These are phyloP conservation scores for Fusarium succisae DNA, from an alignment of 2,329 filamentous ascomycete genomes.

Conservation along the genomic window DNA sequence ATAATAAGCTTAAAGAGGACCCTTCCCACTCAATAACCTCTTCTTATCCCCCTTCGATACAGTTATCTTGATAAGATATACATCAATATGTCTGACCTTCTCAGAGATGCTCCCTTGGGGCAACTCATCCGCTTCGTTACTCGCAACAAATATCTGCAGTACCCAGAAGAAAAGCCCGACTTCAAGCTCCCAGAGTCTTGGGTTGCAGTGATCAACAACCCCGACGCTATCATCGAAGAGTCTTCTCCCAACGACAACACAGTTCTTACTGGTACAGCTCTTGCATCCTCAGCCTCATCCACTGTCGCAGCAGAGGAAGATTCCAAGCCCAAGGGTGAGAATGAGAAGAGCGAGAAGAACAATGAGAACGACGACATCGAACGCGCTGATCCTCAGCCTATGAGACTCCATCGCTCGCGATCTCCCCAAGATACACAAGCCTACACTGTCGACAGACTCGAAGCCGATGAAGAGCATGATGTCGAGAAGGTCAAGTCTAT, in stretches of 20 bases:
- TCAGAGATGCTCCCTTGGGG: constrained; percentile 67
- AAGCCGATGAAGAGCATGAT: constrained; percentile 47
- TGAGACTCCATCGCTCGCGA: constrained; percentile 39
- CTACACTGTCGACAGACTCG: constrained; percentile 31
- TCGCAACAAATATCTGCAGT: constrained; percentile 61
- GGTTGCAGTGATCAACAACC: constrained; percentile 48
- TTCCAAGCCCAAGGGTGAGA: constrained; percentile 18
- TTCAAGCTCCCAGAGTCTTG: constrained; percentile 61
- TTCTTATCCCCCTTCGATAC: neutral
- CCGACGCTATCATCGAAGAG: constrained; percentile 33
- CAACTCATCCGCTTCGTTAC: constrained; percentile 66
- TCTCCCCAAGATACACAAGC: constrained; percentile 34
- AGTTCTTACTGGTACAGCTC: constrained; percentile 19
- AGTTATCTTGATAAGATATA: neutral
- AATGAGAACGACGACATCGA: constrained; percentile 25
- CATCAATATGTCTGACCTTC: constrained; percentile 43
- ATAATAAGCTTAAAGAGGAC: constrained; percentile 13
- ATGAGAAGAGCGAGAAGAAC: constrained; percentile 7
- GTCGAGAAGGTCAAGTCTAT: constrained; percentile 57
- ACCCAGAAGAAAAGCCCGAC: constrained; percentile 66
- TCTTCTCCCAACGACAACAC: constrained; percentile 6
- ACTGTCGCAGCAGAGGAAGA: constrained; percentile 31
- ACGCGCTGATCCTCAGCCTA: constrained; percentile 2
- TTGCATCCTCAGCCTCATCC: constrained; percentile 39
- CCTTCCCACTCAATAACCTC: neutral